These are phyloP conservation scores for Termitomyces sp. DNA, from an alignment of 768 basidiomycete species.

Conservation along the genomic window DNA sequence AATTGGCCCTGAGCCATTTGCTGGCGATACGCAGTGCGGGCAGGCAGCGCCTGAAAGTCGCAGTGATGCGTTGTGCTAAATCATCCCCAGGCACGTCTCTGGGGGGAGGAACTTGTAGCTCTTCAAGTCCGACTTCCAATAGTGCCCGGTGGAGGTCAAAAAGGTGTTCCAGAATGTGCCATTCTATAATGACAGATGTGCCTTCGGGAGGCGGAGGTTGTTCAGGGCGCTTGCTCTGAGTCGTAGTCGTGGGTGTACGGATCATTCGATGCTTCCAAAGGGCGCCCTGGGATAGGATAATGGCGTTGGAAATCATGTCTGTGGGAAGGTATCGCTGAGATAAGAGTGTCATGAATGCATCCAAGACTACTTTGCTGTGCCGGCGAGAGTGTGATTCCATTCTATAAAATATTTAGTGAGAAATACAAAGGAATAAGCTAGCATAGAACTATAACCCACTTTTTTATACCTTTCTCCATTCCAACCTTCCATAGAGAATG, in stretches of 20 bases:
- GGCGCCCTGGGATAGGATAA: slow-evolving; percentile 75
- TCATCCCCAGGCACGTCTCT: slow-evolving; percentile 54
- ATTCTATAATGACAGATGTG: slow-evolving; percentile 48
- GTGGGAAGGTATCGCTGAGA: slow-evolving; percentile 67
- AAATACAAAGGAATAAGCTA: slow-evolving; percentile 1
- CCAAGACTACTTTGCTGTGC: slow-evolving; percentile 45
- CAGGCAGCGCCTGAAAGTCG: slow-evolving; percentile 78
- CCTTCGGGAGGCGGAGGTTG: slow-evolving; percentile 25
- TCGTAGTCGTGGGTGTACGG: slow-evolving; percentile 39
- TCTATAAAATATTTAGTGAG: slow-evolving; percentile 25
- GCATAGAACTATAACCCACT: slow-evolving; percentile 43
- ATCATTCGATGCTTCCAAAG: slow-evolving; percentile 84
- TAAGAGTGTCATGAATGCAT: slow-evolving; percentile 60
- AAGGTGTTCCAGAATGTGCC: slow-evolving; percentile 63
- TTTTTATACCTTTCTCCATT: slow-evolving; percentile 51
- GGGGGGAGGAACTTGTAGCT: slow-evolving; percentile 56
- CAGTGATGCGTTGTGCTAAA: slow-evolving; percentile 81
- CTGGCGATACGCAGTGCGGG: slow-evolving; percentile 84
- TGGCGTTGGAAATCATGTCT: slow-evolving; percentile 72
- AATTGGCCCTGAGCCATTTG: slow-evolving; percentile 85
- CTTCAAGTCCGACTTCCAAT: slow-evolving; percentile 59
- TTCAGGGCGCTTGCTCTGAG: slow-evolving; percentile 24
- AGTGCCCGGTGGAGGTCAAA: slow-evolving; percentile 62
- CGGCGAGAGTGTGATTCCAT: slow-evolving; percentile 45
- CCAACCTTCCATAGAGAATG: slow-evolving; percentile 71